Base-by-base conservation (phyloP, 441 rosid genomes). In the Gossypium trilobum region DNA sequence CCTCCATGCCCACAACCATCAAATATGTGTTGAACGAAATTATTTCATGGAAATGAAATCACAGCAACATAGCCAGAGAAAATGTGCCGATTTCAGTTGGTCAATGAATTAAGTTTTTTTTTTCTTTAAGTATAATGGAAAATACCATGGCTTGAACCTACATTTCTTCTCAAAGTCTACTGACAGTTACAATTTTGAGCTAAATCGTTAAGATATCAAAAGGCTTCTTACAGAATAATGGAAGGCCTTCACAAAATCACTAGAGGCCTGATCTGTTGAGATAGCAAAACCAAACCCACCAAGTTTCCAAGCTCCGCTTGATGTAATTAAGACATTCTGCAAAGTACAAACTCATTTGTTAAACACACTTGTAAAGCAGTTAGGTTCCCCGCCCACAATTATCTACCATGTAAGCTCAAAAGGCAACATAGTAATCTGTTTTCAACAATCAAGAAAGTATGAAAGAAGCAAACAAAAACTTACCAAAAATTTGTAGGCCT, bases 241-340 rank as follows among this genome's bases (percentile, higher is more conserved):
- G 64, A 92, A 94, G 54, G 89, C 82, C 72, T 82, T 94, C 63
- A 79, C 81, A 75, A 78, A 84, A 77, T 88, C 84, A 51, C 86
- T 80, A 25, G 77, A 76, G 68, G 82, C 84, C 80, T 89, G 92
- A 73, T 90, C 91, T 23, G 82, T 78, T 74, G 94, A 70, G 79
- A 89, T 75, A 70, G 97, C 88, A 85, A 90, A 91, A 65, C 97
- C 89, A 82, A 94, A 94, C 70, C 99, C 99, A 63, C 91, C 89
- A 78, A 94, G 97, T 82, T 94, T 94, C 97, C 99, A 94, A 19
- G 99, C 96, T 71, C 99, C 97, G 81, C 83, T 83, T 46, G 91
- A 87, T 33, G 99, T 94, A 74, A 94, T 87, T 58, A 91, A 79
- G 73, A 92, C 84, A 85, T 90, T 92, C 99, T 92, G 93, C 78